These are phyloP conservation scores for Sarocladium kiliense DNA, from an alignment of 2,329 filamentous ascomycete species.

Conservation along the genomic window DNA sequence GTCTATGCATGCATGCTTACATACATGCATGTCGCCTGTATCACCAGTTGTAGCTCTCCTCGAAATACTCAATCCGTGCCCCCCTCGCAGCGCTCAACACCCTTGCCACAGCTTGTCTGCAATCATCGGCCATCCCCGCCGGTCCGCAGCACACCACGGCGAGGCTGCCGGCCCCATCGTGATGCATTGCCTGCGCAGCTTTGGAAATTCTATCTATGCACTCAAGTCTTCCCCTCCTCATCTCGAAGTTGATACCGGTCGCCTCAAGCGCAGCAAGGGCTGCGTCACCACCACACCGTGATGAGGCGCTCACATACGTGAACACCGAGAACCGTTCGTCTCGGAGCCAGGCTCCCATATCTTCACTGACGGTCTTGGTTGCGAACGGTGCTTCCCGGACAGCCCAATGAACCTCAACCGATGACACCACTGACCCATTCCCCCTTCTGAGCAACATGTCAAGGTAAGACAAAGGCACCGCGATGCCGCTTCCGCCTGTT, in stretches of 20 bases:
- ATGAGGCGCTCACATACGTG: constrained; percentile 21
- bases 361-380: constrained; percentile 25
- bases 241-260: constrained; percentile 9
- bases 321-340: constrained; percentile 26
- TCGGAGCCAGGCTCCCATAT: constrained; percentile 24
- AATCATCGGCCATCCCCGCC: constrained; percentile 38
- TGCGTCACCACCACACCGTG: neutral
- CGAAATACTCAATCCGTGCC: constrained; percentile 33
- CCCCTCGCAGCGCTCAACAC: neutral
- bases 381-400: constrained; percentile 35
- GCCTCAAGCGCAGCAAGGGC: neutral
- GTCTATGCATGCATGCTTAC: no score
- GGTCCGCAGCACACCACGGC: constrained; percentile 42
- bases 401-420: constrained; percentile 36
- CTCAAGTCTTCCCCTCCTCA: constrained; percentile 26
- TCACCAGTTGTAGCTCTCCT: constrained; percentile 40
- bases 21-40: no score
- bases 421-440: constrained; percentile 12
- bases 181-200: constrained; percentile 13
- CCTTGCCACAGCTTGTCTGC: constrained; percentile 25
- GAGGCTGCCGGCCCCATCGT: constrained; percentile 20
- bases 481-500: constrained; percentile 40
- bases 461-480: constrained; percentile 35
- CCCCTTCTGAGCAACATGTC: constrained; percentile 17
- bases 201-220: constrained; percentile 25